A percentile compares a stretch with the other conserved stretches of the same genome.
Conservation (phyloP, 805 yeast genomes). For the Kodamaea laetipori region DNA sequence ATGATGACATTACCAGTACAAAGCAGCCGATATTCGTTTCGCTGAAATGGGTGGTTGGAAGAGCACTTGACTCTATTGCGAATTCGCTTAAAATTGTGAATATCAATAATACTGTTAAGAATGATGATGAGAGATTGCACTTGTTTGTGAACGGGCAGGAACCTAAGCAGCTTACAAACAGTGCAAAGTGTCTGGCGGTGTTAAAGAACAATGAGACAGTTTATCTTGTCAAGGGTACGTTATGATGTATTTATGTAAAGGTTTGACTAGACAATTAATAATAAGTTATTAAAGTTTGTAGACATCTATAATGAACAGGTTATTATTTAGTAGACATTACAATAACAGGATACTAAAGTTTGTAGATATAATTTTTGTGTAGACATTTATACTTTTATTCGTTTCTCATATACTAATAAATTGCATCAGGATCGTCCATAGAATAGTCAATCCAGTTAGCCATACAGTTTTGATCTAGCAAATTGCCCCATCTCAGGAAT, state of each 20-base stretch:
- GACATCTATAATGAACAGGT: too few relatives aligned
- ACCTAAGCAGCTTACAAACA: conserved; percentile 31
- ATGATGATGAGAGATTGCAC: conserved; percentile 44
- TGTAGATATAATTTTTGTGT: too few relatives aligned
- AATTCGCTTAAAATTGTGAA: conserved; percentile 50
- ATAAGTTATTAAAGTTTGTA: too few relatives aligned
- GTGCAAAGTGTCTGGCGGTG: conserved; percentile 41
- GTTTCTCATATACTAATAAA: conserved; percentile 9
- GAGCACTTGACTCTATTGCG: conserved; percentile 56
- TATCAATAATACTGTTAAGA: conserved; percentile 48
- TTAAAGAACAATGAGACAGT: conserved; percentile 53
- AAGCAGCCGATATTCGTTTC: conserved; percentile 48
- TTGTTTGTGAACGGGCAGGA: conserved; percentile 43
- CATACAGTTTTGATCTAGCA: conserved; percentile 73
- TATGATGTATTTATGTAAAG: background rate
- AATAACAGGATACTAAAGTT: too few relatives aligned
- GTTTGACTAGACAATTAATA: too few relatives aligned
- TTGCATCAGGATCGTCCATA: conserved; percentile 22
- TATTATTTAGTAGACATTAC: too few relatives aligned
- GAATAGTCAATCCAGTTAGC: conserved; percentile 62
- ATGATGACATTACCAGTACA: conserved; percentile 24
- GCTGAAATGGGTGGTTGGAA: conserved; percentile 60
- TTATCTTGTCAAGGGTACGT: conserved; percentile 54
- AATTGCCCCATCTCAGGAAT: conserved; percentile 52
- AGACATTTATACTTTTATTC: too few relatives aligned